Base-by-base conservation (phyloP, 2,329 filamentous ascomycete genomes). In the Phaeosphaeriaceae sp. region DNA sequence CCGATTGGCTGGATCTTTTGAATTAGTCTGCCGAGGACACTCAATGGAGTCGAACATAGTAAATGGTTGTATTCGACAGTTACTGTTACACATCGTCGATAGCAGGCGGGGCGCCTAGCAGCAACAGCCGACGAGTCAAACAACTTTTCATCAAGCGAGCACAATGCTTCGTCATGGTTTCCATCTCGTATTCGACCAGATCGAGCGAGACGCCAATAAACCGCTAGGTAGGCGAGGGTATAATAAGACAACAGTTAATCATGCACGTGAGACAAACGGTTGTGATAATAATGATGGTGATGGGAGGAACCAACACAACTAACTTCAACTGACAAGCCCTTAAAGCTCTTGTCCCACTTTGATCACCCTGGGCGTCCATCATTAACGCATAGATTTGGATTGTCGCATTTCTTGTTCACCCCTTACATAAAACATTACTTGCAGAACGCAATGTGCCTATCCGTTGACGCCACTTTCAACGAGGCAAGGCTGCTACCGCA, bases 1-100 rank as follows among this genome's bases (percentile, higher is more conserved):
- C 50, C 53, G 54, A 59, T 59, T 57, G 53, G 53, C 41, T 38
- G 39, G 37, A 20, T 44, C 17, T 35, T 29, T 36, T 49, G 37
- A 30, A 43, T 48, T 33, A 35, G 12, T 26, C 23, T 47, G 21
- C 28, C n/a, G 36, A 36, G 20, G n/a, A 20, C n/a, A 20, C 44
- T 35, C n/a, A n/a, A 30, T 28, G 9, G 37, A 42, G 29, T 13
- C 16, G 23, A 26, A 26, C 23, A 26, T 4, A 11, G 15, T 16
- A 8, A 18, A 41, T 15, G n/a, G 30, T 13, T 21, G 20, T 18
- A n/a, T 41, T 36, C 11, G 29, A 20, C 44, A 21, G 6, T 11
- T 7, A 47, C 16, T 20, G 12, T 16, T 20, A n/a, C 15, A 41
- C 37, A 28, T 47, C 30, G 28, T 21, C n/a, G 30, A 9, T n/a